Evolutionary conservation across 2,329 filamentous ascomycete species (phyloP).

Genomic region (Dactylellina haptotyla): DNA sequence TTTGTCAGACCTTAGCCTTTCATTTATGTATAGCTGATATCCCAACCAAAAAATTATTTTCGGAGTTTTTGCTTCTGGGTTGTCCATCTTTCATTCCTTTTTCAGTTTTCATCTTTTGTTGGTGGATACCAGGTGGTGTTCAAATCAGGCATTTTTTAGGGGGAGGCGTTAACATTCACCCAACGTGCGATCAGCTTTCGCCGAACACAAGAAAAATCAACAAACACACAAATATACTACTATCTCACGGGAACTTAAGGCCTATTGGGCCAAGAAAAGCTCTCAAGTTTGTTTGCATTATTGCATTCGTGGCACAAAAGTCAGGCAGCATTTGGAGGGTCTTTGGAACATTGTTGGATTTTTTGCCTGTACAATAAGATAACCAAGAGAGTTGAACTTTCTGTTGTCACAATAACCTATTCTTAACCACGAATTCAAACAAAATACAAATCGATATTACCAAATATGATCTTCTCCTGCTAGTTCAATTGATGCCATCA

Average conservation of each 20-base stretch:
- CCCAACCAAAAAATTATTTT: constrained; percentile 40
- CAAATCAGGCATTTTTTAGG: constrained; percentile 45
- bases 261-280: constrained; percentile 31
- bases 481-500: too few species aligned
- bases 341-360: constrained; percentile 34
- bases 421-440: constrained; percentile 5
- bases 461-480: not conserved
- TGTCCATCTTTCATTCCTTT: constrained; percentile 29
- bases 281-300: constrained; percentile 28
- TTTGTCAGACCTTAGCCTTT: constrained; percentile 47
- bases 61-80: constrained; percentile 35
- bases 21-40: constrained; percentile 47
- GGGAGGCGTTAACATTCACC: constrained; percentile 44
- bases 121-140: constrained; percentile 53
- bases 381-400: constrained; percentile 51
- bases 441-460: constrained; percentile 7
- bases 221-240: constrained; percentile 29
- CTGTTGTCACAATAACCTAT: constrained; percentile 25
- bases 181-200: constrained; percentile 4
- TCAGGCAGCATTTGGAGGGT: constrained; percentile 44
- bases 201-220: constrained; percentile 2
- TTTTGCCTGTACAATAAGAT: constrained; percentile 43
- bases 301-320: constrained; percentile 41
- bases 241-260: constrained; percentile 44
- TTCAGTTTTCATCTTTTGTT: constrained; percentile 21